Evolutionary conservation across 768 basidiomycete species (phyloP), one percentile per base, ranked within the genome.

Genomic region (Grammothele lineata): DNA sequence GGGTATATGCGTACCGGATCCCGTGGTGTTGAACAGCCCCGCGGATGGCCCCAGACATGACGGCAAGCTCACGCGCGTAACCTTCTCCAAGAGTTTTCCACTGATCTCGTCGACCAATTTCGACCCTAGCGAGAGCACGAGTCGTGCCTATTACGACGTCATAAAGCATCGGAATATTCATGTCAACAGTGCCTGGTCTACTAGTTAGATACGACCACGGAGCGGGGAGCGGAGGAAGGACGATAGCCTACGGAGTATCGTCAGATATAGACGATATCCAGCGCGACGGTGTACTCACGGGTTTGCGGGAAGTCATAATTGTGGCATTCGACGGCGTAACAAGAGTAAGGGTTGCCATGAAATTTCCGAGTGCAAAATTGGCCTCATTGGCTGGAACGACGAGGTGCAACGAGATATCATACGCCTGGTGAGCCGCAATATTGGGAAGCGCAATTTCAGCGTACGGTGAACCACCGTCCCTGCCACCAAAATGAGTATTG

Each of bases 331-430:
- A 71, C 23, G 70, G 55, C 0, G 82, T 81, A 3, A 68, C 70
- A 22, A 92, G 65, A 1, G 74, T 80, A 27, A 92, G 61, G 36
- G 71, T 75, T 4, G 80, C 70, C 90, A 92, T 92, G 64, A 92
- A 92, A 62, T 92, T 92, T 34, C 90, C 90, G 3, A 92, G 77
- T 4, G 71, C 81, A 56, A 77, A 69, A 66, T 89, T 92, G 18
- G 81, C 64, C 48, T 82, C 78, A 15, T 76, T 75, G 3, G 78
- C 70, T 10, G 90, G 90, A 6, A 92, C 70, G 23, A 69, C 63
- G 14, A 92, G 69, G 43, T 79, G 76, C 14, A 92, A 65, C 36
- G 80, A 81, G 41, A 92, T 69, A 53, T 89, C 81, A 47, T 92
- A 92, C n/a, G 77, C 77, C 52, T 91, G 89, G 30, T 73, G 67